phyloP scores from a whole-genome alignment of 495 filamentous ascomycete species.

The Aspergillus cristatus region DNA sequence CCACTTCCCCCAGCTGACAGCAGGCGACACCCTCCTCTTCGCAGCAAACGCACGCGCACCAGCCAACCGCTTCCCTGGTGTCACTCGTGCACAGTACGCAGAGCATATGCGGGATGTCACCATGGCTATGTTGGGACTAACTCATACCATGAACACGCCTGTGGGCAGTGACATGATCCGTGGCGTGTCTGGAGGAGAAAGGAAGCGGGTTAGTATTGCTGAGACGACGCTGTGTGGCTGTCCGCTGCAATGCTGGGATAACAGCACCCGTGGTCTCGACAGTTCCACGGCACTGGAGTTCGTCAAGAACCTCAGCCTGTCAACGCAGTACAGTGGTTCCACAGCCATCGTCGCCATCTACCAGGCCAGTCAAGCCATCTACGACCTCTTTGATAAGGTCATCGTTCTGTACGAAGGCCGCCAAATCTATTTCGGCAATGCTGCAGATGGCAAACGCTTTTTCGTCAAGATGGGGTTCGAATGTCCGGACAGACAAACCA shows the following conservation, averaged over 20 bases:
- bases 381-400: slow-evolving; percentile 71
- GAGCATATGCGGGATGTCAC: slow-evolving; percentile 62
- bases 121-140: slow-evolving; percentile 71
- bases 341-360: slow-evolving; percentile 76
- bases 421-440: slow-evolving; percentile 71
- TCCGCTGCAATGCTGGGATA: slow-evolving; percentile 75
- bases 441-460: slow-evolving; percentile 53
- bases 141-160: slow-evolving; percentile 65
- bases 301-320: slow-evolving; percentile 54
- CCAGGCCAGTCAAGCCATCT: slow-evolving; percentile 69
- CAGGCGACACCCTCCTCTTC: slow-evolving; percentile 69
- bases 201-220: slow-evolving; percentile 76
- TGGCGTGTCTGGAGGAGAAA: slow-evolving; percentile 73
- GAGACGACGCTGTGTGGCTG: slow-evolving; percentile 56
- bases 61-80: slow-evolving; percentile 48
- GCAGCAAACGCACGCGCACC: slow-evolving; percentile 64
- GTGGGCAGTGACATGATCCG: slow-evolving; percentile 75
- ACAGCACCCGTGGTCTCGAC: slow-evolving; percentile 69
- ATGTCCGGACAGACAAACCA: slow-evolving; percentile 63
- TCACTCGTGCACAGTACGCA: slow-evolving; percentile 50
- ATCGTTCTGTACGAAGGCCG: slow-evolving; percentile 72
- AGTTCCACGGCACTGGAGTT: slow-evolving; percentile 78
- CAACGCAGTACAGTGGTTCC: slow-evolving; percentile 54
- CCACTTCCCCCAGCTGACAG: slow-evolving; percentile 75
- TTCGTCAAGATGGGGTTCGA: slow-evolving; percentile 69